These are phyloP conservation scores for Botrytis fabae DNA, from an alignment of 2,329 filamentous ascomycete species.

Conservation along the genomic window DNA sequence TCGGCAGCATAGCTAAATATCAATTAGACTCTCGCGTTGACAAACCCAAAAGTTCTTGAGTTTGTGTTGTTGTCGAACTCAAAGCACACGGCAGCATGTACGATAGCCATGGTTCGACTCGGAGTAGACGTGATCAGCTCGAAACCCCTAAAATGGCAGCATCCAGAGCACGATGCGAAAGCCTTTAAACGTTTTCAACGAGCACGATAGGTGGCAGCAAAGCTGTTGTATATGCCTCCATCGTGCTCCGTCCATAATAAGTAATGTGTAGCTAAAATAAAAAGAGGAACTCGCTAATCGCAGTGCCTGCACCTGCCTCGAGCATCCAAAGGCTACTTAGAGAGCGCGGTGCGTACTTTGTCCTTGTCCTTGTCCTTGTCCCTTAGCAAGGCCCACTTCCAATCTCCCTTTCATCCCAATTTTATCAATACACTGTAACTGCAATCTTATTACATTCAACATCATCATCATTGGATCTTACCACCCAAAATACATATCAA, in stretches of 20 bases:
- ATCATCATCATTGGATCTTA: not conserved
- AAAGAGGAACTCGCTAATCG: not conserved
- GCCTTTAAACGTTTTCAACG: not conserved
- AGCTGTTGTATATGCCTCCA: not conserved
- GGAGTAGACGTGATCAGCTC: not conserved
- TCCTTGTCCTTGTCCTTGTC: not conserved
- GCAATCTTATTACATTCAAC: not conserved
- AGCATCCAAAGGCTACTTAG: not conserved
- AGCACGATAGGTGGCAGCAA: not conserved
- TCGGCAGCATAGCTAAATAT: conserved; percentile 55
- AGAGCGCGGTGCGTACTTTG: not conserved
- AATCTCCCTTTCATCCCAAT: conserved; percentile 9
- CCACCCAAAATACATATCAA: not conserved
- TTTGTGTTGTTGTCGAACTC: not conserved
- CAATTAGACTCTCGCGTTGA: not conserved
- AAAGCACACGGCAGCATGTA: not conserved
- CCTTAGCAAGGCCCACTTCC: not conserved
- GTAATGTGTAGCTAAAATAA: not conserved
- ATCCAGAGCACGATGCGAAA: not conserved
- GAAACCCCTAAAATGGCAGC: not conserved
- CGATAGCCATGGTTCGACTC: not conserved
- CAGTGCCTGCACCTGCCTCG: conserved; percentile 8
- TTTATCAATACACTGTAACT: not conserved
- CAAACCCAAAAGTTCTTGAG: not conserved
- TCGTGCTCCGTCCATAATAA: not conserved